Percentiles rank a stretch among this genome's conserved stretches.
These are phyloP conservation scores for Limtongozyma cylindracea DNA, from an alignment of 805 yeast genomes.

Conservation along the genomic window DNA sequence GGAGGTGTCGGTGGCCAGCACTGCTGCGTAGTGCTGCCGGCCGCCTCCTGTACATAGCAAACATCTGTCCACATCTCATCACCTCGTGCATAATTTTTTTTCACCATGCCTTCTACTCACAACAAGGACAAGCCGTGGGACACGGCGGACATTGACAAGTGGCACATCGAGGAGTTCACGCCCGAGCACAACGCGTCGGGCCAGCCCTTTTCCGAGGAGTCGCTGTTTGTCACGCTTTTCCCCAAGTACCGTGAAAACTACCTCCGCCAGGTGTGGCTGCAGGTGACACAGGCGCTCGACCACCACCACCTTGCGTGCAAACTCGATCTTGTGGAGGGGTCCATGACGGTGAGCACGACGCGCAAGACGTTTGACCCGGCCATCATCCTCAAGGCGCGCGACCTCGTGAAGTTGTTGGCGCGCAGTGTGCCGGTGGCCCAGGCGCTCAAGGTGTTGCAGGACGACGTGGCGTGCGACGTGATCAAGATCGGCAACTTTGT, in stretches of 20 bases:
- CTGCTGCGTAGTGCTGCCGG: no score
- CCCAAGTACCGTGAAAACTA: slow-evolving; percentile 93
- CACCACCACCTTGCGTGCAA: slow-evolving; percentile 59
- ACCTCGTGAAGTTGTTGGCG: slow-evolving; percentile 75
- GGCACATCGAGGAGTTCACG: slow-evolving; percentile 73
- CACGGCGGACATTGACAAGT: slow-evolving; percentile 80
- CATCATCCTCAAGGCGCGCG: slow-evolving; percentile 80
- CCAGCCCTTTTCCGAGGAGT: slow-evolving; percentile 80
- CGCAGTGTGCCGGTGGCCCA: slow-evolving; percentile 95
- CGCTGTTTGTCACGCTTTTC: slow-evolving; percentile 81
- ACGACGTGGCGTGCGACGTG: slow-evolving; percentile 87
- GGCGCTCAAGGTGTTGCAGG: slow-evolving; percentile 76
- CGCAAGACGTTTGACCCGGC: slow-evolving; percentile 93
- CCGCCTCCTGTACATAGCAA: no score
- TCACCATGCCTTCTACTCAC: slow-evolving; percentile 91
- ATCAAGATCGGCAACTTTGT: slow-evolving; percentile 84
- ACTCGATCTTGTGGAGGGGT: slow-evolving; percentile 80
- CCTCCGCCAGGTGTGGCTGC: slow-evolving; percentile 77
- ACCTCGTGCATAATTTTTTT: no score
- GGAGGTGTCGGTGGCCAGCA: no score
- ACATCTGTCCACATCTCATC: no score
- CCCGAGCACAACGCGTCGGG: slow-evolving; percentile 81
- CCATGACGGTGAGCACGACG: slow-evolving; percentile 92
- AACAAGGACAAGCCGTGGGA: slow-evolving; percentile 97
- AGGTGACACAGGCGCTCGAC: slow-evolving; percentile 62